Evolutionary conservation across 495 filamentous ascomycete species (phyloP), one percentile per base, ranked within the genome.

Genomic region (Endocarpon pusillum): DNA sequence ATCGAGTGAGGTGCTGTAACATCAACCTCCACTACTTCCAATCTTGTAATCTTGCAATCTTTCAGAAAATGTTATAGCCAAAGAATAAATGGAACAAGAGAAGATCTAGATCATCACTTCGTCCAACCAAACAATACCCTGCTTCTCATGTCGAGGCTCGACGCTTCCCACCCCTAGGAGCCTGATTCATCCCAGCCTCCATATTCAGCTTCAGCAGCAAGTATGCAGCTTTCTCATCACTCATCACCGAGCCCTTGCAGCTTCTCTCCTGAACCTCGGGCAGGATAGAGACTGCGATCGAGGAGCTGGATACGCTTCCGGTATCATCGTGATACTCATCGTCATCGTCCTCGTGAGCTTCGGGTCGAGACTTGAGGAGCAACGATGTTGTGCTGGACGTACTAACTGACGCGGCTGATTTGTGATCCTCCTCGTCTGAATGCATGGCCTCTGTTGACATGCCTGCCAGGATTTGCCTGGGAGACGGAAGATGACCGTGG

Each of bases 221-320:
- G 47, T 69, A 55, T 14, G 71, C 71, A 3, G 71, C 71, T 33
- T 63, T 67, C 41, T 69, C 62, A 40, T 71, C 67, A 15, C 40
- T 34, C 1, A 36, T 8, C 23, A 12, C 8, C 23, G 12, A 8
- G 8, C 12, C 9, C 9, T 8, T 26, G 9, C 12, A 8, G 12
- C 9, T 8, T 26, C 23, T 8, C 9, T 26, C 12, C 23, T 8
- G 12, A 26, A 12, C 12, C 23, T 12, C 23, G 23, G 8, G 9
- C 12, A 8, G 9, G 23, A 12, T 8, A 12, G 12, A 26, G 23
- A 8, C 9, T 26, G 9, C 8, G 23, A 26, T 8, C 23, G 23
- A 26, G 23, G 23, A 26, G 23, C 30, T 15, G 9, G 9, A 12
- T 12, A 26, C 24, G 24, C 9, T n/a, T n/a, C n/a, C n/a, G n/a